phyloP scores from a whole-genome alignment of 2,329 filamentous ascomycete genomes.

The Pyricularia pennisetigena region DNA sequence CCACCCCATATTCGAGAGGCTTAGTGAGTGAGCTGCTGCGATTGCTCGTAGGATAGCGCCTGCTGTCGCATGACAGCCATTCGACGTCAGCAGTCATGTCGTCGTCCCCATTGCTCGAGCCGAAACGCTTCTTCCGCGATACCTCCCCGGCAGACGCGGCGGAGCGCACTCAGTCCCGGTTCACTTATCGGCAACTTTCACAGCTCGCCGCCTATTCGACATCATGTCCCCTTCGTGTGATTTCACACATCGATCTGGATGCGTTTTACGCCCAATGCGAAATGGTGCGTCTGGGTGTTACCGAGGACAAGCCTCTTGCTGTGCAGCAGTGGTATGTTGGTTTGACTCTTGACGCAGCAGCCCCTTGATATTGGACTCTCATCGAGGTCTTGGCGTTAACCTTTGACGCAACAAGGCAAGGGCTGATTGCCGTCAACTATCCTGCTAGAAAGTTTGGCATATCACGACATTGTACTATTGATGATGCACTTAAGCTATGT shows the following conservation, averaged over 20 bases:
- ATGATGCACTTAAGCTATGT: conserved; percentile 79
- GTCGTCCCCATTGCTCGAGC: conserved; percentile 10
- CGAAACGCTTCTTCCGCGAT: conserved; percentile 15
- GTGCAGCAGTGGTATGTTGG: conserved; percentile 74
- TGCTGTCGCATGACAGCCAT: neutral
- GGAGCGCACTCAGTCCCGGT: conserved; percentile 48
- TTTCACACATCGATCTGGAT: conserved; percentile 91
- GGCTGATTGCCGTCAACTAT: conserved; percentile 94
- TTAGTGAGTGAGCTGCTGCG: neutral
- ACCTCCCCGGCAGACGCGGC: conserved; percentile 23
- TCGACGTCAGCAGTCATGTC: conserved; percentile 13
- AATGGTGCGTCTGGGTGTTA: conserved; percentile 70
- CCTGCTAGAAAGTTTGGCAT: conserved; percentile 75
- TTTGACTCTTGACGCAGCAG: neutral
- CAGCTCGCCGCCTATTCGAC: conserved; percentile 63
- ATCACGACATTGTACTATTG: conserved; percentile 64
- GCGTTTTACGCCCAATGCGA: conserved; percentile 98
- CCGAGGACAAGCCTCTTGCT: conserved; percentile 71
- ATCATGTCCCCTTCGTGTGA: conserved; percentile 70
- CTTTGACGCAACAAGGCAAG: conserved; percentile 48
- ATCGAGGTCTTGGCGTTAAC: conserved; percentile 3
- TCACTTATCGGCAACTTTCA: conserved; percentile 75
- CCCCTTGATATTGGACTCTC: neutral
- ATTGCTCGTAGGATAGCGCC: neutral
- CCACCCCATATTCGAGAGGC: neutral